Evolutionary conservation across 495 filamentous ascomycete genomes (phyloP).

Genomic region (Tuber brumale): DNA sequence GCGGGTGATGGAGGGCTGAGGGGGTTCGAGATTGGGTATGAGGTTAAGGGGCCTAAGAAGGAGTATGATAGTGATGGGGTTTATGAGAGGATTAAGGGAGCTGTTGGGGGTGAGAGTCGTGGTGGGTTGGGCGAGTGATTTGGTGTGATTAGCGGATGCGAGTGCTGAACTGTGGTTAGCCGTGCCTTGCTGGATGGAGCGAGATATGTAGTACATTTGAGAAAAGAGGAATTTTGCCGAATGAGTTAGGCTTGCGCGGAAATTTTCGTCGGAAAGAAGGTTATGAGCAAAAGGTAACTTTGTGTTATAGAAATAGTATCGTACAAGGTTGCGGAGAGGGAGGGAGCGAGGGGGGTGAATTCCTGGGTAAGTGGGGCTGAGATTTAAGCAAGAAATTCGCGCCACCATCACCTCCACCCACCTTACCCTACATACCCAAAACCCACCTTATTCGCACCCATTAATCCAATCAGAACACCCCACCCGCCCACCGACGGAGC

Average conservation of each 20-base stretch:
- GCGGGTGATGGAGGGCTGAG: conserved; percentile 46
- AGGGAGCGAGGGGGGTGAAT: too few relatives aligned
- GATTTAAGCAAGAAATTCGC: neutral
- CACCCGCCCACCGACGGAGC: neutral
- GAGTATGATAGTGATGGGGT: conserved; percentile 55
- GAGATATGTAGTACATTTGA: neutral
- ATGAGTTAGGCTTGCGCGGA: neutral
- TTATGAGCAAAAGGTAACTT: neutral
- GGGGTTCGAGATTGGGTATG: conserved; percentile 55
- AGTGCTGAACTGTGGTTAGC: neutral
- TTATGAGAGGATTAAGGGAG: conserved; percentile 42
- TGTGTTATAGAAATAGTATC: neutral
- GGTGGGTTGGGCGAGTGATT: neutral
- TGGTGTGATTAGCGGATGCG: neutral
- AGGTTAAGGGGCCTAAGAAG: conserved; percentile 61
- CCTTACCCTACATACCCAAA: neutral
- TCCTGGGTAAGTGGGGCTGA: neutral
- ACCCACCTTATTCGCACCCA: neutral
- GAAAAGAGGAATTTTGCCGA: neutral
- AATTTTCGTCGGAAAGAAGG: neutral
- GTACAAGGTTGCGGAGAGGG: neutral
- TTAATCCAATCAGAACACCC: neutral
- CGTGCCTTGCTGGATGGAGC: neutral
- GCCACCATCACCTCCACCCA: neutral
- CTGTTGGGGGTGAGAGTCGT: neutral